Evolutionary conservation across 331 rosid genomes (phyloP).

Genomic region (Prunus yedoensis): DNA sequence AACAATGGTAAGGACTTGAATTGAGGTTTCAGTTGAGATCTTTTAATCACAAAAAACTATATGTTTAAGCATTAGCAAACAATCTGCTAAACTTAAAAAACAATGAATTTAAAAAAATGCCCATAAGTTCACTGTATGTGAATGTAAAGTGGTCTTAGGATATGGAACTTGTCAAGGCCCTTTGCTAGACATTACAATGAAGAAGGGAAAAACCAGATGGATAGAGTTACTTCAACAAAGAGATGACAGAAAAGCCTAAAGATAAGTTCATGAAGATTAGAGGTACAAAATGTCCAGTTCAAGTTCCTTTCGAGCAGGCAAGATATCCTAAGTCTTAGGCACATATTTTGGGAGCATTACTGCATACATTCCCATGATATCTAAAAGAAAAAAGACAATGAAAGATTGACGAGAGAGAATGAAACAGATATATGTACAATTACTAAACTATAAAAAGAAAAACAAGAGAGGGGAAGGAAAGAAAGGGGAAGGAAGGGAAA

Average conservation of each 20-base stretch:
- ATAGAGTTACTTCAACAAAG: background rate
- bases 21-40: slow-evolving; percentile 4
- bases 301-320: background rate
- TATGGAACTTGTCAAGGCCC: background rate
- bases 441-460: background rate
- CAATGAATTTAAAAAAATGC: background rate
- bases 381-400: background rate
- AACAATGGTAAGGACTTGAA: background rate
- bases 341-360: background rate
- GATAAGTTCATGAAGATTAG: background rate
- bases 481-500: background rate
- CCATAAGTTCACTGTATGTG: background rate
- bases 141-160: background rate
- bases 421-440: background rate
- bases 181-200: background rate
- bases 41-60: background rate
- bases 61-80: background rate
- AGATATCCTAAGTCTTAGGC: background rate
- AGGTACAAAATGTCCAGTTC: background rate
- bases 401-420: background rate
- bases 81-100: background rate
- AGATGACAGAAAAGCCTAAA: background rate
- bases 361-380: background rate
- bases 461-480: background rate
- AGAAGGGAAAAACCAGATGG: background rate